These are phyloP conservation scores for Leishmania amazonensis DNA, from an alignment of 208 protist genomes.

Conservation along the genomic window DNA sequence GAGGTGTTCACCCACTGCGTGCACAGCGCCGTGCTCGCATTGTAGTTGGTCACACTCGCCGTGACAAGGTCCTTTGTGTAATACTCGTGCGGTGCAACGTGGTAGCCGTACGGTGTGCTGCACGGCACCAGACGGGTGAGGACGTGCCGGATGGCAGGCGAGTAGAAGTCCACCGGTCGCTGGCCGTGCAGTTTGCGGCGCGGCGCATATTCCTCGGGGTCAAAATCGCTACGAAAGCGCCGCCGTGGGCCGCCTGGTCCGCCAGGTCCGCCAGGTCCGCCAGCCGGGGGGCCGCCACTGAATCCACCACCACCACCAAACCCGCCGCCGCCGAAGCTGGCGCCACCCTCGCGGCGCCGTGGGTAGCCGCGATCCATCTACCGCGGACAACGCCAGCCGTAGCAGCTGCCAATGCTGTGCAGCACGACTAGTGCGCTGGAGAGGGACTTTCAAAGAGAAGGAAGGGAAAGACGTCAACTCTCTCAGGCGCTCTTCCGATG, in stretches of 20 bases:
- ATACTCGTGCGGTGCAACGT: conserved; percentile 84
- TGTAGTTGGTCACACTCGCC: conserved; percentile 67
- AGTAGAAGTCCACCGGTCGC: conserved; percentile 85
- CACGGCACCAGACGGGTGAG: conserved; percentile 69
- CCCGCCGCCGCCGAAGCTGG: conserved; percentile 2
- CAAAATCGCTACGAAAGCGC: conserved; percentile 54
- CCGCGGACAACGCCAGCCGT: neutral
- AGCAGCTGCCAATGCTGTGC: neutral
- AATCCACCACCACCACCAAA: neutral
- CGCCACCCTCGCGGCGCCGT: conserved; percentile 14
- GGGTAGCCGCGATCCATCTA: conserved; percentile 23
- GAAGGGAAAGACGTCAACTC: neutral
- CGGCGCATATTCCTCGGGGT: conserved; percentile 82
- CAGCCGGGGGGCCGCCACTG: neutral
- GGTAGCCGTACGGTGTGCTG: conserved; percentile 71
- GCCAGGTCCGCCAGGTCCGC: conserved; percentile 13
- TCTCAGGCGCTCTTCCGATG: neutral
- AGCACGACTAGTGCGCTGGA: neutral
- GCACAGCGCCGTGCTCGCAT: conserved; percentile 84
- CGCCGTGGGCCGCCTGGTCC: conserved; percentile 33
- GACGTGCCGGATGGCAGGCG: conserved; percentile 79
- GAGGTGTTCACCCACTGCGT: conserved; percentile 93
- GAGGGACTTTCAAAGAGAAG: neutral
- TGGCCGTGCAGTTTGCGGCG: conserved; percentile 75
- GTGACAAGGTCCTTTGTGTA: conserved; percentile 85